phyloP scores from a whole-genome alignment of 352 stramenopile species.

The Phytopythium cucurbitacearum region DNA sequence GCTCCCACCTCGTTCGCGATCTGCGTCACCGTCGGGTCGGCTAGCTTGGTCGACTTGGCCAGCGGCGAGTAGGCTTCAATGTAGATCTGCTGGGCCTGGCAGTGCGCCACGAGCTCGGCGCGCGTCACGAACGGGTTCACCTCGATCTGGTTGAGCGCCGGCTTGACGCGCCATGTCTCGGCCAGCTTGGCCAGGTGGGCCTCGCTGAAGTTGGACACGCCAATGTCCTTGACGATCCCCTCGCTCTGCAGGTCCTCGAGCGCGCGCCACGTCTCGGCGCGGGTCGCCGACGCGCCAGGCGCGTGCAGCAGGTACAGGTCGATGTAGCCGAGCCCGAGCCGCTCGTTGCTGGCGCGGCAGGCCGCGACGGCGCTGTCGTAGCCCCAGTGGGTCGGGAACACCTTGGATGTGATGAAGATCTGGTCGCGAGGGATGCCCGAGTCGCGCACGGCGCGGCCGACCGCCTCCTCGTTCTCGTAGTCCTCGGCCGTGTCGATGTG shows the following conservation, averaged over 20 bases:
- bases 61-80: slow-evolving; percentile 48
- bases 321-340: slow-evolving; percentile 59
- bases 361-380: slow-evolving; percentile 52
- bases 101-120: slow-evolving; percentile 46
- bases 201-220: slow-evolving; percentile 83
- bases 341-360: slow-evolving; percentile 30
- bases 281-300: slow-evolving; percentile 22
- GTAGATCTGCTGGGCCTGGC: slow-evolving; percentile 21
- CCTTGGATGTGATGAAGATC: slow-evolving; percentile 79
- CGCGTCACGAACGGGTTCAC: slow-evolving; percentile 60
- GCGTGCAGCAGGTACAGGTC: slow-evolving; percentile 71
- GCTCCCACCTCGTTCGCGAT: slow-evolving; percentile 22
- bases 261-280: slow-evolving; percentile 29
- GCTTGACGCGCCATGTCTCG: slow-evolving; percentile 30
- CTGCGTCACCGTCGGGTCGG: slow-evolving; percentile 14
- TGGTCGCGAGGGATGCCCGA: slow-evolving; percentile 51
- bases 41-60: slow-evolving; percentile 22
- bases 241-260: slow-evolving; percentile 29
- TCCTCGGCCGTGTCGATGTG: slow-evolving; percentile 83
- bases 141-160: slow-evolving; percentile 75
- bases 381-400: slow-evolving; percentile 42
- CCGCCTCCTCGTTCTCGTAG: slow-evolving; percentile 81
- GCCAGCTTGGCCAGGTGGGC: slow-evolving; percentile 73
- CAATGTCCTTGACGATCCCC: slow-evolving; percentile 38
- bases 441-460: slow-evolving; percentile 56